Evolutionary conservation across 352 stramenopile species (phyloP).

Genomic region (Globisporangium paddicum): DNA sequence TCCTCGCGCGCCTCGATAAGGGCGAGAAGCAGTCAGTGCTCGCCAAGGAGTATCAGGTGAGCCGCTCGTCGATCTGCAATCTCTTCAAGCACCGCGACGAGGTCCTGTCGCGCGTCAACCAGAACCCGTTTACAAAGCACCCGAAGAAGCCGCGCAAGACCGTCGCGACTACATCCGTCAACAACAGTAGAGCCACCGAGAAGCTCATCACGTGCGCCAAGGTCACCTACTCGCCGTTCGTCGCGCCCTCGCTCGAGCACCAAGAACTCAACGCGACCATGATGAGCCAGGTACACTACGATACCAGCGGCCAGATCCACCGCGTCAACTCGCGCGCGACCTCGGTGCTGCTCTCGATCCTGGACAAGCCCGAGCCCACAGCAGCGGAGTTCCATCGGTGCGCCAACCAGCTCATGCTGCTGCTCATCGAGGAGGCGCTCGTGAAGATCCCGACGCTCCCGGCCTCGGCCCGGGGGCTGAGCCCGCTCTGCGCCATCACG

Average conservation of each 20-base stretch:
- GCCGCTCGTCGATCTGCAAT: constrained; percentile 53
- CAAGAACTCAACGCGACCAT: not conserved
- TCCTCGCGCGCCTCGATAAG: constrained; percentile 30
- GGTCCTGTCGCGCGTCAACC: constrained; percentile 30
- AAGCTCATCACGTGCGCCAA: constrained; percentile 18
- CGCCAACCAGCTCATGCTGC: constrained; percentile 27
- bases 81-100: constrained; percentile 43
- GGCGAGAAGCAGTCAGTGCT: constrained; percentile 45
- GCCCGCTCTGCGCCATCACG: constrained; percentile 2
- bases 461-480: not conserved
- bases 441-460: constrained; percentile 18
- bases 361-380: constrained; percentile 12
- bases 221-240: constrained; percentile 15
- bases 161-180: not conserved
- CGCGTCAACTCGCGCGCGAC: constrained; percentile 13
- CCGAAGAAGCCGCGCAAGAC: constrained; percentile 23
- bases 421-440: constrained; percentile 32
- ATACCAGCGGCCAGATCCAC: constrained; percentile 8
- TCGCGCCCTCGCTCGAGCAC: not conserved
- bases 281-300: not conserved
- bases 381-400: constrained; percentile 21
- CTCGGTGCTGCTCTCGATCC: constrained; percentile 16
- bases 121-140: constrained; percentile 44
- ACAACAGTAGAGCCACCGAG: constrained; percentile 5
- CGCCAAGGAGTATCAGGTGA: constrained; percentile 57